These are phyloP conservation scores for Orbilia ellipsospora DNA, from an alignment of 2,329 filamentous ascomycete genomes.

Conservation along the genomic window DNA sequence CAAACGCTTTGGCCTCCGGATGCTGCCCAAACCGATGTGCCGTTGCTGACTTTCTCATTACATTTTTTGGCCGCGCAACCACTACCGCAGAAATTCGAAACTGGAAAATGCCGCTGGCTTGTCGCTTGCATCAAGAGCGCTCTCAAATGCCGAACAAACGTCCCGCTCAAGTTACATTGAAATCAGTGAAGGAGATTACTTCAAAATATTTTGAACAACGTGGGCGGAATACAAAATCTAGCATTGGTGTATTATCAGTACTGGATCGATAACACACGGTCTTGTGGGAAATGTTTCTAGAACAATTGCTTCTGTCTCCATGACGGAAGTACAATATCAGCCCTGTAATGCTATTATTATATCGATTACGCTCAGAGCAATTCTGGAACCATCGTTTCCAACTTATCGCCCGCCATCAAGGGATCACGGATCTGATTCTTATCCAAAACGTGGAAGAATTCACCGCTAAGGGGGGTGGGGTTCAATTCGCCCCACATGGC, in stretches of 20 bases:
- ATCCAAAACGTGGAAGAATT: constrained; percentile 54
- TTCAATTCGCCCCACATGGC: constrained; percentile 25
- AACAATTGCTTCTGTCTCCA: neutral
- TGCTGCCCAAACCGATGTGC: neutral
- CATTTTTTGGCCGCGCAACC: too few relatives aligned
- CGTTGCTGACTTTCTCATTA: neutral
- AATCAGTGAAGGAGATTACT: too few relatives aligned
- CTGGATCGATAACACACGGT: too few relatives aligned
- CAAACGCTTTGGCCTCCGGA: constrained; percentile 24
- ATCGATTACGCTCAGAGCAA: constrained; percentile 1
- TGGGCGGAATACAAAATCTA: too few relatives aligned
- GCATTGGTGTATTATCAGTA: too few relatives aligned
- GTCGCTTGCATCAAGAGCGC: too few relatives aligned
- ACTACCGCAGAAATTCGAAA: too few relatives aligned
- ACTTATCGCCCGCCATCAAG: constrained; percentile 17
- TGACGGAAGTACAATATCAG: constrained; percentile 33
- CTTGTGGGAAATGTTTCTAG: neutral
- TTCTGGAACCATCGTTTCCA: constrained; percentile 33
- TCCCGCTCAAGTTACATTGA: too few relatives aligned
- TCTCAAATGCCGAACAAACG: too few relatives aligned
- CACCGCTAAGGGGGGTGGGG: neutral
- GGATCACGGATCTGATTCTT: constrained; percentile 15
- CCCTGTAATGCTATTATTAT: constrained; percentile 47
- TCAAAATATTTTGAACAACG: too few relatives aligned
- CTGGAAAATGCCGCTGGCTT: too few relatives aligned